phyloP scores from a whole-genome alignment of 2,329 filamentous ascomycete species.

The Aspergillus felis region DNA sequence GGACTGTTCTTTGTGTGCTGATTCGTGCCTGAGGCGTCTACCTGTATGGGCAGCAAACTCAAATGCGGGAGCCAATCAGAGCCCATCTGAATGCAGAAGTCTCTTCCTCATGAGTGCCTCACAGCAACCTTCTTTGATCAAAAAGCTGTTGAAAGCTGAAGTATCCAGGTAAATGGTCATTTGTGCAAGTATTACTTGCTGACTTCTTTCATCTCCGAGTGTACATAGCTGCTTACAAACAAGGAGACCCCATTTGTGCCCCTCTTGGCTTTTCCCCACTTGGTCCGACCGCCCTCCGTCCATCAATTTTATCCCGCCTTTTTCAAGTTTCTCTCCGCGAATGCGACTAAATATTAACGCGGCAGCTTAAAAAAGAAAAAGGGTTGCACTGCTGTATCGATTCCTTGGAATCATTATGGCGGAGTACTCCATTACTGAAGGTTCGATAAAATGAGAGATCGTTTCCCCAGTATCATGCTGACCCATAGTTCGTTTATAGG shows the following conservation, averaged over 20 bases:
- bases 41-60: not conserved
- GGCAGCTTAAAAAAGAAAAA: not conserved
- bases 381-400: not conserved
- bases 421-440: constrained; percentile 7
- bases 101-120: not conserved
- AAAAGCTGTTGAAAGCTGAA: not conserved
- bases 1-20: not conserved
- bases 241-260: not conserved
- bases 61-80: constrained; percentile 5
- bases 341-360: not conserved
- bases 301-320: not conserved
- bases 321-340: not conserved
- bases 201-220: not conserved
- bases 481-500: constrained; percentile 19
- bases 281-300: not conserved
- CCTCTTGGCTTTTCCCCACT: not conserved
- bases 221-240: not conserved
- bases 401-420: constrained; percentile 6
- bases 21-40: not conserved
- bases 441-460: not conserved
- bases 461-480: not conserved
- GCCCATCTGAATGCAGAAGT: not conserved
- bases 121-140: no score
- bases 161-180: not conserved
- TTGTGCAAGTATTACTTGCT: not conserved